Evolutionary conservation across 768 basidiomycete species (phyloP), one percentile per base, ranked within the genome.

Genomic region (Agaricus subrufescens): DNA sequence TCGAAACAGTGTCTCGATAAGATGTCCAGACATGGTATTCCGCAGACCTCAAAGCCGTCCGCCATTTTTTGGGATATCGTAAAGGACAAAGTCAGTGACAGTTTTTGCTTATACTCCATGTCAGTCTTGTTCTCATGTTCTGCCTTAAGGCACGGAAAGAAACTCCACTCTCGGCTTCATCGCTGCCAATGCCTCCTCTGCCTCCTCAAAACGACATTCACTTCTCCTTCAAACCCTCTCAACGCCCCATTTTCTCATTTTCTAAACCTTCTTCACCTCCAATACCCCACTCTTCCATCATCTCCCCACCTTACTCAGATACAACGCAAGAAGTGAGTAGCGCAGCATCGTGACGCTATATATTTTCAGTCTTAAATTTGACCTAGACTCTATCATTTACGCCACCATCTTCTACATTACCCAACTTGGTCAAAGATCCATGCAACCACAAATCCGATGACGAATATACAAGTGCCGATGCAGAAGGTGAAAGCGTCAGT

Each of bases 381-480:
- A 10, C 2, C 6, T 42, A 50, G 52, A 37, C 37, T 37, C 52
- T 31, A 14, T 44, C 31, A 19, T 52, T 43, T 14, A 43, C 31
- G 12, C 31, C 42, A 14, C 19, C 43, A 10, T 44, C 52, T 7
- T 43, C 43, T 45, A 11, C 11, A 9, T 12, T 19, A 11, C 19
- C 19, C 15, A 11, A 12, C 23, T 26, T 27, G 14, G 6, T 15
- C 14, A 19, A 19, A 19, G 46, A 27, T 42, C 2, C 10, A 27
- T 15, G 27, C 46, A 39, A 30, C n/a, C n/a, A 49, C 23, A n/a
- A 11, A 11, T 34, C 34, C 34, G 25, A 44, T 12, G 52, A 45
- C 45, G 44, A 12, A 14, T 52, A 31, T 23, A 52, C 52, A n/a
- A 45, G 43, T 45, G 52, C 52, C 25, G 52, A 52, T 34, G 52